Evolutionary conservation across 192 early-diverging fungal genomes (phyloP), one percentile per base, ranked within the genome.

Genomic region (Coemansia umbellata): DNA sequence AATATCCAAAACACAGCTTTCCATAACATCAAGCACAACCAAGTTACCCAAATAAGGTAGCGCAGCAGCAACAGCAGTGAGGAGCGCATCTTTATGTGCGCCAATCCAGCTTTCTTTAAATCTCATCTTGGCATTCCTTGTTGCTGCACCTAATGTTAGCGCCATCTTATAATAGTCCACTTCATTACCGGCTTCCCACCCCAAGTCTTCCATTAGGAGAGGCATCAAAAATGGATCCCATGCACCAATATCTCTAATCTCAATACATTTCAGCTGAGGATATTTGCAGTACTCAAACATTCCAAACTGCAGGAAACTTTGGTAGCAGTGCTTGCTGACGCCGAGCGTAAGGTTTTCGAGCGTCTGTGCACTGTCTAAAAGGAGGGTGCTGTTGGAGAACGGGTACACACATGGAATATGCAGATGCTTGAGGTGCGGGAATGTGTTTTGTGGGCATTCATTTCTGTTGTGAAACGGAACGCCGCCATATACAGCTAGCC

Each of bases 321-420:
- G 17, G 6, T 37, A 35, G 6, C 23, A 31, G n/a, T 57, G 44
- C 21, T 15, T 14, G 42, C 55, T 57, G 24, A 47, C 44, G 18
- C 31, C 55, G n/a, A 57, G 28, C 5, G 17, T 21, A 22, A 57
- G n/a, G 0, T 31, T 23, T 31, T 57, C 36, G 17, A 28, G 32
- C 14, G 33, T 47, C 2, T 13, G 37, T 3, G 42, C 32, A 5
- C 27, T 35, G 9, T 21, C 39, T 2, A 36, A 11, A 3, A 57
- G 21, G 11, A 45, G 22, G 6, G 23, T 18, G 19, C 17, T 19
- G 19, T 55, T 55, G 45, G 45, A 44, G 35, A 63, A 63, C 10
- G 60, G 60, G 24, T 31, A 63, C 3, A 37, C 47, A 5, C 60
- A 51, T 0, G 60, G 60, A 7, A 63, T 30, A 2, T 2, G 7